Conservation (phyloP, 768 basidiomycete genomes). For the Leccinum fibrillosum region DNA sequence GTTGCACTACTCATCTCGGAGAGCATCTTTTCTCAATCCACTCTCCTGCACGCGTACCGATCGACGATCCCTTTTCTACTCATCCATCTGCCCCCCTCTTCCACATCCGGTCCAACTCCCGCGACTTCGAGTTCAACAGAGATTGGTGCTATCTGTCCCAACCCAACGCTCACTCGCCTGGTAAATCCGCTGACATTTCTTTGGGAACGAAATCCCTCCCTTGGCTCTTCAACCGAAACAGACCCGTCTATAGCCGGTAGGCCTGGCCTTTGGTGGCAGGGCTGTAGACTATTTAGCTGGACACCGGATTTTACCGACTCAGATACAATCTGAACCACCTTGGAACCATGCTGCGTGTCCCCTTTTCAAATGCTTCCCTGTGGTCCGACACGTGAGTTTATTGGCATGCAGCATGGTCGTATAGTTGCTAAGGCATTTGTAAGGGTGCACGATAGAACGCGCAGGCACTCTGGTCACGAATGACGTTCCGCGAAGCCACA, state of each 20-base stretch:
- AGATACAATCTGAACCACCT: not conserved
- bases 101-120: not conserved
- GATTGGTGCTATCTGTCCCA: slow-evolving; percentile 17
- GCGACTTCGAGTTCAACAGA: not conserved
- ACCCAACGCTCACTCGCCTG: slow-evolving; percentile 19
- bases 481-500: not conserved
- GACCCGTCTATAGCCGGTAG: slow-evolving; percentile 15
- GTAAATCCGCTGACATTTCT: slow-evolving; percentile 19
- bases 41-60: slow-evolving; percentile 66
- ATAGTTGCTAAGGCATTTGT: not conserved
- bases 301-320: slow-evolving; percentile 7
- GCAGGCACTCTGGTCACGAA: not conserved
- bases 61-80: slow-evolving; percentile 79
- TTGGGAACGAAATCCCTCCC: slow-evolving; percentile 20
- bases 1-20: slow-evolving; percentile 81
- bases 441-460: not conserved
- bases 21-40: slow-evolving; percentile 71
- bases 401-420: not conserved
- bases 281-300: slow-evolving; percentile 19
- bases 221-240: not conserved
- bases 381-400: not conserved
- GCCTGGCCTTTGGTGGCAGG: slow-evolving; percentile 43
- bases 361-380: not conserved
- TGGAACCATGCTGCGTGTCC: not conserved
- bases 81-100: slow-evolving; percentile 62